A percentile compares a stretch with the other conserved stretches of the same genome.
Conservation (phyloP, 768 basidiomycete species). For the Mycena floridula region DNA sequence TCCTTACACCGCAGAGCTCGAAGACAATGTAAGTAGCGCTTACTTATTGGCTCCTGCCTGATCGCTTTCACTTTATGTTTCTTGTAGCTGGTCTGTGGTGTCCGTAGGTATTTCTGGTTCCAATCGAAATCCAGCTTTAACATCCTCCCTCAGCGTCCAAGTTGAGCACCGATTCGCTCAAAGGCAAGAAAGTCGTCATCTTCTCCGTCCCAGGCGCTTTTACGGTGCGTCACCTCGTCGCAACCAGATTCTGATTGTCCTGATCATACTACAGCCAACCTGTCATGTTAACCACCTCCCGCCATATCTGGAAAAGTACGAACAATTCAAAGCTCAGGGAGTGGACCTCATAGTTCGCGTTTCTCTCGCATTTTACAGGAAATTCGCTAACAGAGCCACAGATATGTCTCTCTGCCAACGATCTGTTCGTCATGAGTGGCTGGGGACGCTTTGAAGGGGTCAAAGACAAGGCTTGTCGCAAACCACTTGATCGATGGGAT, state of each 20-base stretch:
- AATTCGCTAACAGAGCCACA: too few relatives aligned
- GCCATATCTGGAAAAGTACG: conserved; percentile 57
- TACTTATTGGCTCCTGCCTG: too few relatives aligned
- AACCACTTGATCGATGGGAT: conserved; percentile 10
- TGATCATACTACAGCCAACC: conserved; percentile 42
- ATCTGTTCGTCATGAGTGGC: conserved; percentile 66
- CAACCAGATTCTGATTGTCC: conserved; percentile 55
- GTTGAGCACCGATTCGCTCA: conserved; percentile 58
- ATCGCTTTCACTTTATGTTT: too few relatives aligned
- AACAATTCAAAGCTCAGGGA: conserved; percentile 73
- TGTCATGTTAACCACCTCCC: conserved; percentile 61
- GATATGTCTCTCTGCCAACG: conserved; percentile 77
- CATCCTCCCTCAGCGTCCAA: conserved; percentile 33
- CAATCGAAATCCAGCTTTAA: neutral
- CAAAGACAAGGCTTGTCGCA: conserved; percentile 56
- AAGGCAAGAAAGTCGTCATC: conserved; percentile 77
- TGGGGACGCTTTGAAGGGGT: conserved; percentile 54
- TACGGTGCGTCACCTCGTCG: conserved; percentile 66
- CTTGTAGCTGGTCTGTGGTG: conserved; percentile 61
- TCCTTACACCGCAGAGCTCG: conserved; percentile 57
- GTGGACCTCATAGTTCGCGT: conserved; percentile 67
- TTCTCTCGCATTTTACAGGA: too few relatives aligned
- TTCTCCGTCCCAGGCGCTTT: conserved; percentile 79
- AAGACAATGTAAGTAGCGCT: conserved; percentile 41
- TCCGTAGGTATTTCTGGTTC: conserved; percentile 44